Base-by-base conservation (phyloP, 805 yeast genomes). In the Danielozyma ontarioensis region DNA sequence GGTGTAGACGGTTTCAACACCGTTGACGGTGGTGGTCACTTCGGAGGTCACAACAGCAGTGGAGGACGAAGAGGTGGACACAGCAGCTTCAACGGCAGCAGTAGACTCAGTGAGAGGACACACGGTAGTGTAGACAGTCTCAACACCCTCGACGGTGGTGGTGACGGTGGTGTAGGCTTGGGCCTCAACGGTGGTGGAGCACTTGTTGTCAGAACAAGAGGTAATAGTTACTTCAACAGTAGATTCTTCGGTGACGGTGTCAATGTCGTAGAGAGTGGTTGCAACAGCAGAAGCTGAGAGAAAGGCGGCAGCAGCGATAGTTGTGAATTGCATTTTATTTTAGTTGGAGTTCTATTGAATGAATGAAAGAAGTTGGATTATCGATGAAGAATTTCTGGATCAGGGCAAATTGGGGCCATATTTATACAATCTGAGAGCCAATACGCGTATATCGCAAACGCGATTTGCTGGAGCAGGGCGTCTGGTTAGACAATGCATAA, bases 61-160 rank as follows among this genome's bases (percentile, higher is more conserved):
- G 32, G 53, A 39, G 25, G 50, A 40, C 13, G 42, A 17, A 11
- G 29, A 39, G n/a, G 37, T 35, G 23, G 30, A 23, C 16, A 32
- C 28, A 24, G 41, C 29, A 13, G 44, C 27, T 13, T 35, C 37
- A 13, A 22, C 11, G 8, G 29, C 21, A 33, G 41, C 33, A 13
- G 32, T 12, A 5, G 40, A 12, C 32, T 53, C 59, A 36, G 59
- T 54, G 32, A 45, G 42, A 41, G 63, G 62, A 41, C 67, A 61
- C 37, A 53, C 44, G 34, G 69, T 62, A 45, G 67, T 60, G 60
- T 53, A 59, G 32, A 48, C 39, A 29, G 67, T 62, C 35, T 47
- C 57, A 21, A 42, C 46, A 44, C 63, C 64, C 25, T 47, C 37
- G 29, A 60, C 57, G 29, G 65, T 60, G 39, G 49, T 47, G 41